Evolutionary conservation across 371 early-diverging fungal genomes (phyloP).

Genomic region (Dichotomocladium elegans): DNA sequence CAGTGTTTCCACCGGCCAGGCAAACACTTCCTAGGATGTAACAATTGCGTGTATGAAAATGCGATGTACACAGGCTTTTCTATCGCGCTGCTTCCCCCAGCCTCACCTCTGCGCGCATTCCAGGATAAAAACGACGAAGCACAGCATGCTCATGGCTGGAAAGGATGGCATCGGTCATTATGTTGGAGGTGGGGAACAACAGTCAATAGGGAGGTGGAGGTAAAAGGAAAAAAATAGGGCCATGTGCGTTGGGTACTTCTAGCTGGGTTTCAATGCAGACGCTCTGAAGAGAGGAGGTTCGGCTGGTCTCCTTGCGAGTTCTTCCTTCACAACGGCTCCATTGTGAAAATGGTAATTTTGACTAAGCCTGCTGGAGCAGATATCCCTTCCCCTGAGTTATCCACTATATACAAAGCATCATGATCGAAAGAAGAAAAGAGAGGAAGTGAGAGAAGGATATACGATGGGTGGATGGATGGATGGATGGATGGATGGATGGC

Average conservation of each 20-base stretch:
- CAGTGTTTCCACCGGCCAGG: conserved; percentile 51
- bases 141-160: neutral
- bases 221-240: neutral
- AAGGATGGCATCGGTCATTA: neutral
- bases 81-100: conserved; percentile 32
- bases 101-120: conserved; percentile 37
- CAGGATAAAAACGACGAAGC: conserved; percentile 34
- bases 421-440: neutral
- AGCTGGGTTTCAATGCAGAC: neutral
- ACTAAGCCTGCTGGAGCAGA: too few species aligned
- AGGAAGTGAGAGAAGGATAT: neutral
- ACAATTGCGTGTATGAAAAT: neutral
- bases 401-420: neutral
- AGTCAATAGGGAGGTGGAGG: neutral
- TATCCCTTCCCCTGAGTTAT: too few species aligned
- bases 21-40: conserved; percentile 44
- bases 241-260: neutral
- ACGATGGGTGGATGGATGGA: conserved; percentile 29
- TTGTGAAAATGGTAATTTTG: neutral
- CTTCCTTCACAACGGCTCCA: neutral
- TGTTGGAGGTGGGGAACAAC: neutral
- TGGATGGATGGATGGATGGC: conserved; percentile 11
- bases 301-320: too few species aligned
- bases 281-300: neutral
- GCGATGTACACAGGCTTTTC: conserved; percentile 12